These are phyloP conservation scores for Turnera subulata DNA, from an alignment of 345 rosid genomes.

Conservation along the genomic window DNA sequence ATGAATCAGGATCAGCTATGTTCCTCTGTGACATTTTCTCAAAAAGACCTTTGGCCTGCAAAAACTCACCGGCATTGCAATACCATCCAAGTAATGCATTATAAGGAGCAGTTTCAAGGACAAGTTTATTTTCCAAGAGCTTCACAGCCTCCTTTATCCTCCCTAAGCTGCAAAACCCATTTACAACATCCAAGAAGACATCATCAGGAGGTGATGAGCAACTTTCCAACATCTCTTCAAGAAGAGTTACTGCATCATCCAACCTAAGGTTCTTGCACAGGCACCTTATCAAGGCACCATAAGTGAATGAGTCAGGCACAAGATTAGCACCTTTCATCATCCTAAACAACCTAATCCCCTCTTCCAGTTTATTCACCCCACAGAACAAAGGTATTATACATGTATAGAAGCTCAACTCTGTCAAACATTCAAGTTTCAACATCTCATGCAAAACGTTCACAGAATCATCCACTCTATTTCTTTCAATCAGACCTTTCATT, in stretches of 20 bases:
- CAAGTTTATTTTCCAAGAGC: constrained; percentile 40
- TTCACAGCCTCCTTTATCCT: constrained; percentile 27
- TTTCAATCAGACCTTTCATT: constrained; percentile 35
- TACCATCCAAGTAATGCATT: constrained; percentile 46
- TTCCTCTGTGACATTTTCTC: constrained; percentile 35
- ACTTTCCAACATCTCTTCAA: constrained; percentile 37
- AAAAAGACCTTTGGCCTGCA: constrained; percentile 32
- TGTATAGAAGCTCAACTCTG: constrained; percentile 32
- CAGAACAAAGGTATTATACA: constrained; percentile 38
- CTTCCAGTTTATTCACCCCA: constrained; percentile 33
- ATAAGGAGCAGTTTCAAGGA: constrained; percentile 30
- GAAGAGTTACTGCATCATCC: constrained; percentile 34
- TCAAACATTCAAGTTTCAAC: constrained; percentile 27
- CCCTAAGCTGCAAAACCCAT: constrained; percentile 33
- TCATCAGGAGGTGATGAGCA: constrained; percentile 20
- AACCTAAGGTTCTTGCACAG: constrained; percentile 38
- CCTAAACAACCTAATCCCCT: constrained; percentile 32
- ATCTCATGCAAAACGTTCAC: constrained; percentile 35
- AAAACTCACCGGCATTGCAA: constrained; percentile 34
- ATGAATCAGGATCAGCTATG: constrained; percentile 41
- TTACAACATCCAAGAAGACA: constrained; percentile 34
- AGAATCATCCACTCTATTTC: constrained; percentile 29
- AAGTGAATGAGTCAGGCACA: constrained; percentile 27
- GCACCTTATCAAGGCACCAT: constrained; percentile 28
- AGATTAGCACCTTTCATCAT: constrained; percentile 38